Evolutionary conservation across 768 basidiomycete genomes (phyloP).

Genomic region (Suillus subalutaceus): DNA sequence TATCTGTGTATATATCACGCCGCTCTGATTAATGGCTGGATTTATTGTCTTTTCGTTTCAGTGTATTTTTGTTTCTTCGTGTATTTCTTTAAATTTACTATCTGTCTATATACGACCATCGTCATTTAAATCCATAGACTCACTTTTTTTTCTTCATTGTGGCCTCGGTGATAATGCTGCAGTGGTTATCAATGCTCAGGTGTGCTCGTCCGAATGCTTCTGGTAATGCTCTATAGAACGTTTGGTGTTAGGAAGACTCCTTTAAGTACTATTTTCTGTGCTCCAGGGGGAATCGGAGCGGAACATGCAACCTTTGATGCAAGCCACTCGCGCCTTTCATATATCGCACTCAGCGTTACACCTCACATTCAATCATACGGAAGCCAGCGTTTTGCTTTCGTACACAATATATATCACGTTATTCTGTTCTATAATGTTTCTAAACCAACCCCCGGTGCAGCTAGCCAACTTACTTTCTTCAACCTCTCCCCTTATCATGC

Average conservation of each 20-base stretch:
- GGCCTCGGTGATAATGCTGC: background rate
- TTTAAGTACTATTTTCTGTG: too few species aligned
- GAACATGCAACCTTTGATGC: background rate
- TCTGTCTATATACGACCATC: background rate
- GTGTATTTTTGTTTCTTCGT: background rate
- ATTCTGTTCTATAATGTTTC: background rate
- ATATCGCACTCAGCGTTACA: background rate
- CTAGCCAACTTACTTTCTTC: background rate
- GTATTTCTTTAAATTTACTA: background rate
- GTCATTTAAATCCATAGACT: constrained; percentile 1
- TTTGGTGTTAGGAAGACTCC: background rate
- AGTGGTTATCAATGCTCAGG: background rate
- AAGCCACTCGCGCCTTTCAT: background rate
- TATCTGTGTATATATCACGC: constrained; percentile 3
- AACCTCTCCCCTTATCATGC: background rate
- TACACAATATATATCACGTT: background rate
- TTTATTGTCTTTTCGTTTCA: background rate
- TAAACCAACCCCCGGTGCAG: background rate
- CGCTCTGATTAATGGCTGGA: constrained; percentile 3
- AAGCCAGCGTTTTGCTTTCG: background rate
- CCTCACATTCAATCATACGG: background rate
- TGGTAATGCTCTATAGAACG: background rate
- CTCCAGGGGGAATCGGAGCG: background rate
- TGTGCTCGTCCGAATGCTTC: background rate
- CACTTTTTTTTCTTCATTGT: background rate